Percentiles rank a stretch among this genome's conserved stretches.
phyloP scores from a whole-genome alignment of 2,329 filamentous ascomycete genomes.

The Trichoderma koningiopsis region DNA sequence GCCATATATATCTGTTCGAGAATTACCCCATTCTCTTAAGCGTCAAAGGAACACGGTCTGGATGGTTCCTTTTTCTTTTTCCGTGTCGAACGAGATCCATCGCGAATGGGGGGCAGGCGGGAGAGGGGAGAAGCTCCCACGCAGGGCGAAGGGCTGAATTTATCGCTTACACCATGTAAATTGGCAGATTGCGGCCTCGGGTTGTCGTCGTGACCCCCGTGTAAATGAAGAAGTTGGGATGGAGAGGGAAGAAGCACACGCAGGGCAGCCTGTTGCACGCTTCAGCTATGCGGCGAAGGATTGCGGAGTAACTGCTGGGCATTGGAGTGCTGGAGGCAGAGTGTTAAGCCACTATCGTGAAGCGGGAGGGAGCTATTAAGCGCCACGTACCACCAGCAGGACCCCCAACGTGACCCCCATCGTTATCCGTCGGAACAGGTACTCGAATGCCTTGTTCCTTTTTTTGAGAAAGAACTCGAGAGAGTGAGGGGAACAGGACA shows the following conservation, averaged over 20 bases:
- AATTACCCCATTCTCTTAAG: constrained; percentile 21
- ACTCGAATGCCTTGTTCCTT: not conserved
- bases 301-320: not conserved
- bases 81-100: not conserved
- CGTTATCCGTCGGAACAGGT: not conserved
- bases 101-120: constrained; percentile 15
- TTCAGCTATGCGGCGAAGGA: not conserved
- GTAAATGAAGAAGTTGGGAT: not conserved
- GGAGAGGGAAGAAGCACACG: not conserved
- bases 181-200: not conserved
- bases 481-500: not conserved
- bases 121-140: not conserved
- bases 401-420: constrained; percentile 8
- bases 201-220: constrained; percentile 7
- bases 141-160: not conserved
- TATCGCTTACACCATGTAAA: not conserved
- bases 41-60: not conserved
- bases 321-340: not conserved
- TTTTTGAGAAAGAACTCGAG: not conserved
- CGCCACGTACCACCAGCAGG: not conserved
- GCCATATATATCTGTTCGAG: constrained; percentile 2
- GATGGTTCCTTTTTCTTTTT: not conserved
- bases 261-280: not conserved
- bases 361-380: not conserved
- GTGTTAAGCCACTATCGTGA: not conserved